Percentiles rank a stretch among this genome's conserved stretches.
phyloP scores from a whole-genome alignment of 768 basidiomycete species.

The Russula earlei region DNA sequence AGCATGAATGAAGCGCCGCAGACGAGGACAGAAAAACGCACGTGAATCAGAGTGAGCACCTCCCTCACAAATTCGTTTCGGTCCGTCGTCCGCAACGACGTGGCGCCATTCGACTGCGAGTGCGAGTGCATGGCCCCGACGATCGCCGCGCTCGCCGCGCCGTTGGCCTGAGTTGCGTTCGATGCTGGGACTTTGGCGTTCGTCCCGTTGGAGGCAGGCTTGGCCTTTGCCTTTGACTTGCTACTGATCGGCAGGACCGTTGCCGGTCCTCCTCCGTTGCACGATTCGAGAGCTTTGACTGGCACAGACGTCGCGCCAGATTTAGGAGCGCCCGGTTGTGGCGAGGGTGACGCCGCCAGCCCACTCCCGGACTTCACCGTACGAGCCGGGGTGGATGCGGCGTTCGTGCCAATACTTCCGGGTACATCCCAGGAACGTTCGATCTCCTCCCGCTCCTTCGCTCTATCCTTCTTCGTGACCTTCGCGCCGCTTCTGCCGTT shows the following conservation, averaged over 20 bases:
- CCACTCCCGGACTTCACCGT: background rate
- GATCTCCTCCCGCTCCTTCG: slow-evolving; percentile 35
- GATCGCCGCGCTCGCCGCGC: slow-evolving; percentile 12
- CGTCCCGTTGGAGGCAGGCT: slow-evolving; percentile 5
- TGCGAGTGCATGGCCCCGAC: slow-evolving; percentile 13
- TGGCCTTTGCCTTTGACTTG: slow-evolving; percentile 8
- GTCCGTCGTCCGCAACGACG: slow-evolving; percentile 9
- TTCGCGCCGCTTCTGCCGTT: slow-evolving; percentile 23
- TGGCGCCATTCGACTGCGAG: slow-evolving; percentile 11
- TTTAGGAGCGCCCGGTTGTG: background rate
- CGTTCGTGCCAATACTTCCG: slow-evolving; percentile 4
- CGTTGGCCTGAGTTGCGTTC: background rate
- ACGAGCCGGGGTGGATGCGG: background rate
- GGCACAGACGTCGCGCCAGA: background rate
- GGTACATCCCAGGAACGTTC: slow-evolving; percentile 59
- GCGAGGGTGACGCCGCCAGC: background rate
- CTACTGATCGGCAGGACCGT: background rate
- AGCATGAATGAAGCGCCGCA: too few relatives aligned
- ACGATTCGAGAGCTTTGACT: background rate
- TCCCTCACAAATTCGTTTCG: slow-evolving; percentile 47
- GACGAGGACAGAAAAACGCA: slow-evolving; percentile 11
- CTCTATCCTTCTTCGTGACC: slow-evolving; percentile 29
- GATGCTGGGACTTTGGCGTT: background rate
- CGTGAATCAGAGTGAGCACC: slow-evolving; percentile 54
- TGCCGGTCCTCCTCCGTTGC: background rate